A percentile compares a stretch with the other conserved stretches of the same genome.
These are phyloP conservation scores for Pachyrhizus erosus DNA, from an alignment of 306 rosid species.

Conservation along the genomic window DNA sequence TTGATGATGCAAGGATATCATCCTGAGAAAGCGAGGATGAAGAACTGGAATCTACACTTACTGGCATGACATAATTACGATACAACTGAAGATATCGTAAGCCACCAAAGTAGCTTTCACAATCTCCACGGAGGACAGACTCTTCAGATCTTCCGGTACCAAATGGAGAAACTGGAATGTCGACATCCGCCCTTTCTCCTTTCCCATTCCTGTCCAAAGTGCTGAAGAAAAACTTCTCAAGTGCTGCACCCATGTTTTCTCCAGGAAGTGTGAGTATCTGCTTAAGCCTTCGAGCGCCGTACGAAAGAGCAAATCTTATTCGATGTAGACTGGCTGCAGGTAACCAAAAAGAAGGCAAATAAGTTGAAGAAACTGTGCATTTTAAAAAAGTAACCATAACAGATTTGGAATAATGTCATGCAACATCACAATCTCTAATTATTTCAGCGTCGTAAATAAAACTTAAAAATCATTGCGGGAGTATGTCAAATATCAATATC, in stretches of 20 bases:
- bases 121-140: constrained; percentile 63
- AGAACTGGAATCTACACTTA: constrained; percentile 31
- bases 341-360: constrained; percentile 23
- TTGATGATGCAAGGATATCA: constrained; percentile 35
- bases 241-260: constrained; percentile 53
- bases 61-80: constrained; percentile 21
- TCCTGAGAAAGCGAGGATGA: constrained; percentile 45
- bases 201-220: constrained; percentile 75
- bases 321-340: constrained; percentile 65
- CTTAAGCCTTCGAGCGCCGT: constrained; percentile 55
- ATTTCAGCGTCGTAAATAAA: neutral
- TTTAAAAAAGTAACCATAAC: constrained; percentile 1
- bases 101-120: constrained; percentile 50
- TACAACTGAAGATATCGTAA: constrained; percentile 46
- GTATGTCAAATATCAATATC: constrained; percentile 5
- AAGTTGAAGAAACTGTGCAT: constrained; percentile 16
- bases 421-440: neutral
- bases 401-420: neutral
- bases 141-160: constrained; percentile 66
- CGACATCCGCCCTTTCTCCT: constrained; percentile 71
- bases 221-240: constrained; percentile 57
- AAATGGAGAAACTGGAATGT: constrained; percentile 68
- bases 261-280: constrained; percentile 59
- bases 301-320: constrained; percentile 57
- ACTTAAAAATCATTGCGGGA: neutral